Evolutionary conservation across 2,329 filamentous ascomycete genomes (phyloP), one percentile per base, ranked within the genome.

Genomic region (Phoma sp.): DNA sequence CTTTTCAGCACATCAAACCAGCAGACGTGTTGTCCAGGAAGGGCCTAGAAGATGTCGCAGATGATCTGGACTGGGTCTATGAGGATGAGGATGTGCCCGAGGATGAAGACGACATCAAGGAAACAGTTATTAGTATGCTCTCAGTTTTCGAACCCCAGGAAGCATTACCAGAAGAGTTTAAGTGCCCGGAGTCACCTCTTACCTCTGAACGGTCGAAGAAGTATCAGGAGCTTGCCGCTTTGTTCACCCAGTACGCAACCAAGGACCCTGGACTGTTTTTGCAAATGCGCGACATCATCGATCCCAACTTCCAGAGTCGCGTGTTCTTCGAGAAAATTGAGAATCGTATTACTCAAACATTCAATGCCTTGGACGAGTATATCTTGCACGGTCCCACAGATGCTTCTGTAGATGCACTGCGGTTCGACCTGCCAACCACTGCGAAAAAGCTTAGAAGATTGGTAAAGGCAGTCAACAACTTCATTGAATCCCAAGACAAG

Each of bases 241-340:
- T 74, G n/a, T 60, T 73, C 45, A 65, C 59, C 3, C 53, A 71
- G 28, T 64, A 72, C 39, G 70, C 69, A 5, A 59, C 59, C 2
- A 53, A 58, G 23, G 64, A 75, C 20, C 60, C 62, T 10, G 67
- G 67, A 2, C 55, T 74, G 4, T 66, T 69, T 18, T 47, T 67
- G 9, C 60, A 63, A 17, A 49, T 74, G 18, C 69, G 62, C 23
- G 57, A 60, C 14, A 65, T 72, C 28, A 67, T 75, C 23, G 64
- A 69, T 26, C 61, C 66, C 7, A 59, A 54, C n/a, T 75, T 74
- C 43, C 67, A 70, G 46, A 60, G 62, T n/a, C 60, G 66, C 4
- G 65, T 71, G 6, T 74, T 73, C 59, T 73, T 74, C 37, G 63
- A 71, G 17, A 75, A 74, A 48, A 65, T 75, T 36, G 65, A 69